A percentile compares a stretch with the other conserved stretches of the same genome.
Evolutionary conservation across 106 monocot species (phyloP).

Genomic region (Narthecium ossifragum): DNA sequence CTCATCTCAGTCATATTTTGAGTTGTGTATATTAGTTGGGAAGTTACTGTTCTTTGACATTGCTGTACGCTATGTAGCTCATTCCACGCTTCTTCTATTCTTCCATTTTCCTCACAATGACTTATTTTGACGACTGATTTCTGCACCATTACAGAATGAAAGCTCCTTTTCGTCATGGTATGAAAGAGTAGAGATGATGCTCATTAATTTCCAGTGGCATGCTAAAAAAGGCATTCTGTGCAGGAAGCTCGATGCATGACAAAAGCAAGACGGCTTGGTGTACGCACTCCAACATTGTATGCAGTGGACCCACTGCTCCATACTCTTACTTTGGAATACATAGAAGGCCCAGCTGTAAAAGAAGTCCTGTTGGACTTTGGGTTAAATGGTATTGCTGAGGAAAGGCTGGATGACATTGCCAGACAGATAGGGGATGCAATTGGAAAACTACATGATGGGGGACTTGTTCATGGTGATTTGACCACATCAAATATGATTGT

Average conservation of each 20-base stretch:
- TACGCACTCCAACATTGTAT: constrained; percentile 67
- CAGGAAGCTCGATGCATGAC: constrained; percentile 96
- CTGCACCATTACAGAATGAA: no score
- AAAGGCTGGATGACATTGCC: constrained; percentile 46
- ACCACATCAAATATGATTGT: constrained; percentile 96
- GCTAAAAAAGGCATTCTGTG: neutral
- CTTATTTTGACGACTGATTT: no score
- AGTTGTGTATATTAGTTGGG: no score
- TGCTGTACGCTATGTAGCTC: neutral
- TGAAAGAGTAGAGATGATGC: no score
- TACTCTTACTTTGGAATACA: constrained; percentile 71
- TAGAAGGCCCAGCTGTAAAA: constrained; percentile 78
- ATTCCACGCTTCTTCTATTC: neutral
- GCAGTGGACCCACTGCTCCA: constrained; percentile 68
- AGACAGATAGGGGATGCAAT: constrained; percentile 70
- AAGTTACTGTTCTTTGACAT: no score
- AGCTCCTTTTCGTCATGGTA: no score
- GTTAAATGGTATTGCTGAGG: constrained; percentile 43
- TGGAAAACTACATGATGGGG: constrained; percentile 95
- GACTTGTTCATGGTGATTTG: constrained; percentile 86
- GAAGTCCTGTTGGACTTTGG: constrained; percentile 80
- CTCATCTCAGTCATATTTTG: no score
- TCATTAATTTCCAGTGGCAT: no score
- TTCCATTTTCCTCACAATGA: neutral
- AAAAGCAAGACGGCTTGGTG: constrained; percentile 83